Evolutionary conservation across 306 rosid genomes (phyloP).

Genomic region (Acmispon strigosus): DNA sequence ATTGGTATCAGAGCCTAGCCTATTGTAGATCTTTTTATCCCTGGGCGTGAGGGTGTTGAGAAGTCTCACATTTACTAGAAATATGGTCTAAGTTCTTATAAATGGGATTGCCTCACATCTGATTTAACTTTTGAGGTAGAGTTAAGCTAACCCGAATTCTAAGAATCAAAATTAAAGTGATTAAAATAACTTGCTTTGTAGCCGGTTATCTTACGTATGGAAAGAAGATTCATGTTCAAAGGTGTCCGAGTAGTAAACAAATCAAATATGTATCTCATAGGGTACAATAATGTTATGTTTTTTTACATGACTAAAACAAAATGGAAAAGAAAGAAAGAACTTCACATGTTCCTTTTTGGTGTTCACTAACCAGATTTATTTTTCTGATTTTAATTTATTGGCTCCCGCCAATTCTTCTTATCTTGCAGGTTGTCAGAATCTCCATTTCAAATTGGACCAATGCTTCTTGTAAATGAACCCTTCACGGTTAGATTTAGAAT

Average conservation of each 20-base stretch:
- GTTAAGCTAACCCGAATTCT: too few relatives aligned
- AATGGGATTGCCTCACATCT: too few relatives aligned
- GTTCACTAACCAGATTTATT: neutral
- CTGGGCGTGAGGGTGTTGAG: too few relatives aligned
- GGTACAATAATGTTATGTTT: neutral
- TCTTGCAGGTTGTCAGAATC: constrained; percentile 57
- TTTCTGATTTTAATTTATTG: neutral
- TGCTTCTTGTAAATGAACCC: constrained; percentile 65
- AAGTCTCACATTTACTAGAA: too few relatives aligned
- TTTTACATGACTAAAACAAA: neutral
- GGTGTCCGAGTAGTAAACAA: neutral
- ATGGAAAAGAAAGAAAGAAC: neutral
- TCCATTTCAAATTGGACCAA: constrained; percentile 85
- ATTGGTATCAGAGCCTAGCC: too few relatives aligned
- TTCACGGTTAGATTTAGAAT: constrained; percentile 55
- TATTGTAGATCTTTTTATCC: too few relatives aligned
- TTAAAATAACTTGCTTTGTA: neutral
- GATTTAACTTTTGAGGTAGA: too few relatives aligned
- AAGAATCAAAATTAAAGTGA: neutral
- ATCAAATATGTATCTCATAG: neutral
- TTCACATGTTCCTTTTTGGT: neutral
- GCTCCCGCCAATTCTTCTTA: neutral
- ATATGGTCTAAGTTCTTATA: too few relatives aligned
- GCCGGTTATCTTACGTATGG: neutral
- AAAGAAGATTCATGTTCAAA: neutral